Base-by-base conservation (phyloP, 495 filamentous ascomycete genomes). In the Neurospora intermedia region DNA sequence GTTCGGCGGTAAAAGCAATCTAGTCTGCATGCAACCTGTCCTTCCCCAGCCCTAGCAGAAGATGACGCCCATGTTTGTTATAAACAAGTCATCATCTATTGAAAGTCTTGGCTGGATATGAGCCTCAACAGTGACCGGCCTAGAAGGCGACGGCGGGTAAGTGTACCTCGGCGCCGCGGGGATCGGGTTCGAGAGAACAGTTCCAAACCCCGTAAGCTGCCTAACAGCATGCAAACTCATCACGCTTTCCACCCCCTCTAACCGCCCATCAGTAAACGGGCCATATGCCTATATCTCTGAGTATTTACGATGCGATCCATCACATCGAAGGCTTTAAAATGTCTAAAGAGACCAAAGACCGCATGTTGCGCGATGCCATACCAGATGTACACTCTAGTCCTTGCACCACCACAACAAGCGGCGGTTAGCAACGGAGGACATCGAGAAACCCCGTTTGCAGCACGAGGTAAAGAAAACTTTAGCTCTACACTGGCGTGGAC, bases 31-130 rank as follows among this genome's bases (percentile, higher is more conserved):
- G 75, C 71, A 80, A 54, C 75, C 75, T 54, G 73, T 78, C 80
- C 76, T 78, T 78, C 77, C 76, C 71, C 35, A 8, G n/a, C 46
- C 38, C 41, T 77, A 73, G 71, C 76, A 78, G 75, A 77, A 79
- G 70, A 72, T 40, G 62, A 73, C 70, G 72, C 69, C 7, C 27
- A 9, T 66, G 54, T 7, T 15, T 62, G 6, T 15, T 54, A 23
- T 1, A 31, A 16, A 16, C 54, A 3, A 62, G 31, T 31, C 8
- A 27, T 35, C 20, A 23, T 20, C n/a, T 10, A 18, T 59, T 15
- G 5, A 66, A 66, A 35, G 15, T 16, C 27, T 62, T 62, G 23
- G 8, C 54, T 6, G 31, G 54, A 35, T 66, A 66, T 62, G 27
- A 18, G 27, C 27, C 7, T 66, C 27, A 35, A 15, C 27, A 15